Percentiles rank a stretch among this genome's conserved stretches.
Evolutionary conservation across 306 rosid genomes (phyloP).

Genomic region (Phaseolus lunatus): DNA sequence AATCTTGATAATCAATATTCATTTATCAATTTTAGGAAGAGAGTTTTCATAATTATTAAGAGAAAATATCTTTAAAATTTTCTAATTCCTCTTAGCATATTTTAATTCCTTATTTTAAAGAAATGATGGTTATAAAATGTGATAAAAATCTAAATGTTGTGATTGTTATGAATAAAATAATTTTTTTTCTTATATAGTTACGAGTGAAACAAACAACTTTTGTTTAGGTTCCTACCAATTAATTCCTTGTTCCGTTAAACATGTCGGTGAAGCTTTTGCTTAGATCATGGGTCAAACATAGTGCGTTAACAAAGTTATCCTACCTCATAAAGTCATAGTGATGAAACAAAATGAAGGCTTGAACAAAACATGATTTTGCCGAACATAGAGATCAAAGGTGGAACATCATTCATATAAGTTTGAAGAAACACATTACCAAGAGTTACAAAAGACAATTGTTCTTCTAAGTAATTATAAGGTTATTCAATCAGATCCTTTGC

Average conservation of each 20-base stretch:
- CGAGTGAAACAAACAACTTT: too few species aligned
- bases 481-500: slow-evolving; percentile 51
- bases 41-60: too few species aligned
- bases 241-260: background rate
- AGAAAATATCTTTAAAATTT: too few species aligned
- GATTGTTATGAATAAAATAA: too few species aligned
- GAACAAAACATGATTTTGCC: slow-evolving; percentile 23
- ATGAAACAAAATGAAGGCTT: background rate
- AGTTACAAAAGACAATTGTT: slow-evolving; percentile 48
- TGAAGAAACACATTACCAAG: slow-evolving; percentile 53
- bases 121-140: too few species aligned
- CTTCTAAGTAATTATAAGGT: slow-evolving; percentile 47
- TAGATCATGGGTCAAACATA: background rate
- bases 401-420: slow-evolving; percentile 40
- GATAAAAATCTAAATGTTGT: too few species aligned
- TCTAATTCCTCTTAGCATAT: too few species aligned
- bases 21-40: too few species aligned
- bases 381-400: slow-evolving; percentile 1
- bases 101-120: too few species aligned
- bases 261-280: background rate
- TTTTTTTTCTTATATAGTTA: too few species aligned
- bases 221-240: background rate
- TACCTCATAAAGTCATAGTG: too few species aligned
- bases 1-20: too few species aligned
- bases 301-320: background rate